phyloP scores from a whole-genome alignment of 2,329 filamentous ascomycete genomes.

The Dothideomycetes sp. region DNA sequence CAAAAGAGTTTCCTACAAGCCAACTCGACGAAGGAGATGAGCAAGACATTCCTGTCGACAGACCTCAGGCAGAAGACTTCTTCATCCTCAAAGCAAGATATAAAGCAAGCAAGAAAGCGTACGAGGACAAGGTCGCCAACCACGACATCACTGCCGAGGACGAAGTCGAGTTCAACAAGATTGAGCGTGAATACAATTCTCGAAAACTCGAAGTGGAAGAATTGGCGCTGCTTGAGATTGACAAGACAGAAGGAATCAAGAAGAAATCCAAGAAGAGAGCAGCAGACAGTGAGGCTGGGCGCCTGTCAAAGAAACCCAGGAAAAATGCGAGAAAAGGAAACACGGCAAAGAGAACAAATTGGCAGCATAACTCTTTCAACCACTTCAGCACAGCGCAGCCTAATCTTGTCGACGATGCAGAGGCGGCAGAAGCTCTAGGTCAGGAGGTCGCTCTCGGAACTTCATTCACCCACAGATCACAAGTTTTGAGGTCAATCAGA shows the following conservation, averaged over 20 bases:
- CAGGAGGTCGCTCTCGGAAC: too few relatives aligned
- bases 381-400: too few relatives aligned
- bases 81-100: neutral
- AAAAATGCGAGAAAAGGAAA: too few relatives aligned
- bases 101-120: neutral
- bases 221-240: too few relatives aligned
- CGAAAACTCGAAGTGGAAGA: neutral
- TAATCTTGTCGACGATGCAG: neutral
- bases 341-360: too few relatives aligned
- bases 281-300: too few relatives aligned
- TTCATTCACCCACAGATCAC: too few relatives aligned
- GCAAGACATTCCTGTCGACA: neutral
- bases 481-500: too few relatives aligned
- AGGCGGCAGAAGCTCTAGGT: neutral
- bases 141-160: constrained; percentile 15
- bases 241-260: neutral
- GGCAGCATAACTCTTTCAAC: too few relatives aligned
- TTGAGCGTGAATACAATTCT: neutral
- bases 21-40: neutral
- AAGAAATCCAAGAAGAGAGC: neutral
- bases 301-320: too few relatives aligned
- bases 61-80: too few relatives aligned
- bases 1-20: neutral
- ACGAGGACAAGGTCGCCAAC: constrained; percentile 13
- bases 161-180: constrained; percentile 18